These are phyloP conservation scores for Rhexocercosporidium sp. DNA, from an alignment of 2,329 filamentous ascomycete species.

Conservation along the genomic window DNA sequence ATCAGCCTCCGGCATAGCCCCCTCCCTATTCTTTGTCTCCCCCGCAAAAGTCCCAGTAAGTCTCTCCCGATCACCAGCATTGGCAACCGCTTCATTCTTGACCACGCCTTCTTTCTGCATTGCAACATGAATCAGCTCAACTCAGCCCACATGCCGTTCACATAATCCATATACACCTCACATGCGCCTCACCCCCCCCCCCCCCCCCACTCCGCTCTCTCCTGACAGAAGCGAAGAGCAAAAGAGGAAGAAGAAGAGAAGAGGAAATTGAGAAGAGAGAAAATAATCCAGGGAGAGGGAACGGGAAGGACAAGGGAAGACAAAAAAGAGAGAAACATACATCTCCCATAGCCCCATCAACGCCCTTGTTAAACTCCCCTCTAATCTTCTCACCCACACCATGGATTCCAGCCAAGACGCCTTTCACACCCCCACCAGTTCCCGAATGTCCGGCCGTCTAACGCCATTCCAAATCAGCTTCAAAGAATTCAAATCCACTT, in stretches of 20 bases:
- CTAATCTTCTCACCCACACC: constrained; percentile 30
- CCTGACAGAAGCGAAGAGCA: no score
- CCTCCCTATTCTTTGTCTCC: constrained; percentile 34
- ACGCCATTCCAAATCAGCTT: background rate
- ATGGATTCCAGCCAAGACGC: constrained; percentile 26
- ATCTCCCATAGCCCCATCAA: constrained; percentile 27
- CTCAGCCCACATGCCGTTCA: no score
- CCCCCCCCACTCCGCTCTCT: background rate
- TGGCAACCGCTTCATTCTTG: constrained; percentile 31
- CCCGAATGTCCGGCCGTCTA: constrained; percentile 9
- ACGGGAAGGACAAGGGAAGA: background rate
- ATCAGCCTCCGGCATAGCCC: constrained; percentile 28
- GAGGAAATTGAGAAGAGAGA: constrained; percentile 1
- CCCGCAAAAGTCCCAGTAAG: constrained; percentile 27
- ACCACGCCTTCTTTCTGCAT: constrained; percentile 24
- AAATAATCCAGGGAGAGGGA: background rate
- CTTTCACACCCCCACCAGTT: constrained; percentile 15
- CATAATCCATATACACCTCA: background rate
- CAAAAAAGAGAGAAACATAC: constrained; percentile 16
- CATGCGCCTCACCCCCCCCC: background rate
- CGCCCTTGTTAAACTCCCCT: constrained; percentile 28
- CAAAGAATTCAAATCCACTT: background rate
- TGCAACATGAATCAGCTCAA: background rate
- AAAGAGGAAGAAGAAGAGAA: no score
- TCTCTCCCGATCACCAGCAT: constrained; percentile 29